Evolutionary conservation across 2,329 filamentous ascomycete species (phyloP), one percentile per base, ranked within the genome.

Genomic region (Hyphodiscus sp.): DNA sequence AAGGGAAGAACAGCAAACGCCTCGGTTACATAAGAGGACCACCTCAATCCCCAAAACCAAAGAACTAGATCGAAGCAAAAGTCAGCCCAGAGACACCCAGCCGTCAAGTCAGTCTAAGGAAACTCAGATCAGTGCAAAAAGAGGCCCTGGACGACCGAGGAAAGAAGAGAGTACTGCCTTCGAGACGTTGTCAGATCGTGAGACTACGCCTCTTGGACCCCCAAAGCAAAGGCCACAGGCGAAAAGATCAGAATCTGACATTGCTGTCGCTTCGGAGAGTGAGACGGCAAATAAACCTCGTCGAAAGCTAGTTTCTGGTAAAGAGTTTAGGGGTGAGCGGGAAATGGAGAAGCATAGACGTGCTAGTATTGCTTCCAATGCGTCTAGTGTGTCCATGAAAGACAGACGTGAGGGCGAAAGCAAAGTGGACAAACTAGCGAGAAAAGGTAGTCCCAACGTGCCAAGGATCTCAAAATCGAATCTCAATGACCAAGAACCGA

Each of bases 271-370:
- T 0, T 33, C 78, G 33, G 65, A 68, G 23, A 65, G 79, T 79
- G 62, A 81, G 76, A 58, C 60, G 11, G 1, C 77, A 9, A 66
- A 74, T 20, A 86, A 85, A 63, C 81, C 82, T 1, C 72, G 82
- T 20, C 74, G 81, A 41, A 86, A 85, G 63, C 73, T 86, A 11
- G 74, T 86, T 19, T 85, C 82, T 0, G 82, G 82, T 38, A 78
- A 77, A 49, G 82, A 85, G 53, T 68, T 84, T 41, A 80, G 81
- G 56, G 79, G 78, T 18, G 78, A 68, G 55, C 77, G 78, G 10
- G 79, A 82, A 62, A 73, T 78, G 18, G 78, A 67, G 47, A 68
- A 82, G 58, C 59, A 66, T 47, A 73, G 81, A 18, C 78, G 82
- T 7, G 73, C 77, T 45, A 84, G 81, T 63, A 70, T 83, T 69